Evolutionary conservation across 441 rosid genomes (phyloP).

Genomic region (Iberis amara): DNA sequence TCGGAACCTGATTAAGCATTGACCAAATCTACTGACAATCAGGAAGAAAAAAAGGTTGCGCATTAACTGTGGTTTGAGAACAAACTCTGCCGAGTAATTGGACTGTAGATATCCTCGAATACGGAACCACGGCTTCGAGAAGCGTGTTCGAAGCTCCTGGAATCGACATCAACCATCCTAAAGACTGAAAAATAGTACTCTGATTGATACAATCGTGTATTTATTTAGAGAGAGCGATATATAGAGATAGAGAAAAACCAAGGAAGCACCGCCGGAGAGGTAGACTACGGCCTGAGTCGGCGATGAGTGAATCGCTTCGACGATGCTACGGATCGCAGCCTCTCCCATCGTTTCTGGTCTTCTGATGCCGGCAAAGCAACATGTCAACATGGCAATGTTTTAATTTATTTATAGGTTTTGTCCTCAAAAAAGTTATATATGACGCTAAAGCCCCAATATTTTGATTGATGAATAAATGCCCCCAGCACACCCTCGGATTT

Average conservation of each 20-base stretch:
- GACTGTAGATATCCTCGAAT: constrained; percentile 53
- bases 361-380: background rate
- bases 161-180: constrained; percentile 73
- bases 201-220: background rate
- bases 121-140: constrained; percentile 75
- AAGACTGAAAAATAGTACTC: constrained; percentile 40
- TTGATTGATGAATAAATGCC: background rate
- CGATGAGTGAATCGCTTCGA: constrained; percentile 67
- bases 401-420: background rate
- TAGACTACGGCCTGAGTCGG: constrained; percentile 70
- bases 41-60: background rate
- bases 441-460: constrained; percentile 1
- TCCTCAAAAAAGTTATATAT: background rate
- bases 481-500: constrained; percentile 22
- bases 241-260: constrained; percentile 36
- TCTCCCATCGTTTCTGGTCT: constrained; percentile 40
- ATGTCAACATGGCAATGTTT: constrained; percentile 3
- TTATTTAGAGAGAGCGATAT: background rate
- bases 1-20: constrained; percentile 47
- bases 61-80: background rate
- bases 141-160: constrained; percentile 89
- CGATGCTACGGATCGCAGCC: constrained; percentile 46
- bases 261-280: constrained; percentile 88
- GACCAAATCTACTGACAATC: background rate
- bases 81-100: constrained; percentile 72